Evolutionary conservation across 371 early-diverging fungal species (phyloP), one percentile per base, ranked within the genome.

Genomic region (Mucor plumbeus): DNA sequence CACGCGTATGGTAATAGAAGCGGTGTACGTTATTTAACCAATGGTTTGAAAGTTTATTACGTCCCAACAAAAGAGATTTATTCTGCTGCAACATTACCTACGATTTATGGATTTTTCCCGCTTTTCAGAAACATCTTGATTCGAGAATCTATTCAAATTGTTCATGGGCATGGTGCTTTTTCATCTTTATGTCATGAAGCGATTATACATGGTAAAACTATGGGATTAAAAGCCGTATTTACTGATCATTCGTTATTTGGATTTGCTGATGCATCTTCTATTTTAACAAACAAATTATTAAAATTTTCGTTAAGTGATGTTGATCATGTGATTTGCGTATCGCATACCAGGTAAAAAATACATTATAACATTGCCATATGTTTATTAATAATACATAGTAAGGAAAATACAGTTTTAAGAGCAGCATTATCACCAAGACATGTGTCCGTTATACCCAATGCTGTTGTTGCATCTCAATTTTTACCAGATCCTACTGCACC

Each of bases 241-340:
- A 99, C 99, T 0, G 99, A 99, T 72, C 99, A 99, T 77, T 99
- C 99, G 14, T 81, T 99, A 43, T 95, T 99, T 83, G 99, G 99
- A 41, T 97, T 97, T 76, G 95, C 95, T 11, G 96, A 98, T 69
- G 90, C 95, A 4, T 91, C 94, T 64, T 92, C 94, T 57, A 97
- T 99, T 59, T 73, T 98, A 41, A 96, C 95, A 48, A 97, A 99
- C 86, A 97, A 97, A 80, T 79, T 98, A 54, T 82, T 97, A 14
- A 97, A 97, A 67, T 97, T 98, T 69, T 93, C 97, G 3, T 78
- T 99, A 13, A 93, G 94, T 48, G 97, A 98, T 70, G 87, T 98
- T 43, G 95, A 97, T 65, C 96, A 95, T 80, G 96, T 96, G 31
- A 97, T 99, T 41, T 99, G 99, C 73, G 99, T 99, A 5, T 97